Evolutionary conservation across 208 protist species (phyloP).

Genomic region (Wallacemonas sp.): DNA sequence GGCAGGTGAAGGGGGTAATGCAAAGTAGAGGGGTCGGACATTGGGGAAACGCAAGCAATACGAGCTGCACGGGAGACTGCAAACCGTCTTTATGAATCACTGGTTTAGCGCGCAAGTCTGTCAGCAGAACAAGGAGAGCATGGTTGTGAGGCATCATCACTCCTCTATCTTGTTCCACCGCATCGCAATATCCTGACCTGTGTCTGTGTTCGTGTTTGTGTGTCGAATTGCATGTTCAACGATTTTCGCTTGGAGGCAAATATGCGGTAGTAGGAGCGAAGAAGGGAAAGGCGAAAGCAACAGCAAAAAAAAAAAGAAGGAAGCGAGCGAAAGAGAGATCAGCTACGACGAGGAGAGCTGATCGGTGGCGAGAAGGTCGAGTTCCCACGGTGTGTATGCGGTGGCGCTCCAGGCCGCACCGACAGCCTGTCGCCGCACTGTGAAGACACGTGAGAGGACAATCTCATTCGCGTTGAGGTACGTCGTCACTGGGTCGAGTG

Average conservation of each 20-base stretch:
- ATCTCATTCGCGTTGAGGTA: conserved; percentile 9
- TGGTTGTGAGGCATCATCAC: conserved; percentile 8
- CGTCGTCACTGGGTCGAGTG: neutral
- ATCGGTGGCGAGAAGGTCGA: conserved; percentile 8
- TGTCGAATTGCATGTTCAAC: neutral
- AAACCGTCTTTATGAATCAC: no score
- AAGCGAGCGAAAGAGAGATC: neutral
- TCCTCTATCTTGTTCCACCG: no score
- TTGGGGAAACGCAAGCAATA: no score
- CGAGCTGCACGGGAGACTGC: no score
- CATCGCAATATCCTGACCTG: no score
- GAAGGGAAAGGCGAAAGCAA: neutral
- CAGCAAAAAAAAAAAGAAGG: conserved; percentile 2
- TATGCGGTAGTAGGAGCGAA: neutral
- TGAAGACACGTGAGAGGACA: conserved; percentile 15
- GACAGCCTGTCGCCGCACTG: neutral
- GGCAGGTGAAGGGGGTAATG: no score
- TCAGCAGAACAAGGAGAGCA: conserved; percentile 6
- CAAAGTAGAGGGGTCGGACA: no score
- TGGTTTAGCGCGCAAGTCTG: no score
- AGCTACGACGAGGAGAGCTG: neutral
- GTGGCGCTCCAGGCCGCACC: neutral
- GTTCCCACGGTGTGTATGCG: conserved; percentile 1
- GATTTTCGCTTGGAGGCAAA: no score
- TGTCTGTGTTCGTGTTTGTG: no score